These are phyloP conservation scores for Ilex aquifolium DNA, from an alignment of 257 asterid genomes.

Conservation along the genomic window DNA sequence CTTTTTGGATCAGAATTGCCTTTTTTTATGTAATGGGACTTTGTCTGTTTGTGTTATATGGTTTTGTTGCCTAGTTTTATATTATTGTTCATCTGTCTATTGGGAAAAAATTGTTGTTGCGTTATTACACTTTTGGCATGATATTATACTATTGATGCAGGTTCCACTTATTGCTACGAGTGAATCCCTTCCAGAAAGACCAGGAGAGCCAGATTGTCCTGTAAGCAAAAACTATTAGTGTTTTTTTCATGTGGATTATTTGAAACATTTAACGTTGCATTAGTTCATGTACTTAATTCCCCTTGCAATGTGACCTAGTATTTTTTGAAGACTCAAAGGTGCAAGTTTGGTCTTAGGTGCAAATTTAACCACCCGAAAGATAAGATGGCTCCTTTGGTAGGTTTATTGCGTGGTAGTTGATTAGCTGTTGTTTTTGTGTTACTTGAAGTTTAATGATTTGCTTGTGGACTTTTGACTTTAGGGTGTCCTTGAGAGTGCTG, in stretches of 20 bases:
- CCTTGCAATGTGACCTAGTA: slow-evolving; percentile 40
- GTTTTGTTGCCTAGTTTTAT: no score
- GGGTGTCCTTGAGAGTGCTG: slow-evolving; percentile 50
- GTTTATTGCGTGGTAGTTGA: slow-evolving; percentile 19
- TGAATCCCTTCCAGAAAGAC: slow-evolving; percentile 86
- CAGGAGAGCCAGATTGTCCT: slow-evolving; percentile 92
- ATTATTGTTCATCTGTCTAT: no score
- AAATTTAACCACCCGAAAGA: slow-evolving; percentile 94
- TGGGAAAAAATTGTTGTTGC: no score
- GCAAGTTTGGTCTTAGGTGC: slow-evolving; percentile 88
- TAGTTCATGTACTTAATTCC: neutral
- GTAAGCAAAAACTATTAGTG: slow-evolving; percentile 42
- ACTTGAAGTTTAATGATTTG: slow-evolving; percentile 2
- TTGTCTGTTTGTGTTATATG: no score
- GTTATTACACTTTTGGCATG: no score
- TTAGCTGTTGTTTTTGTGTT: slow-evolving; percentile 8
- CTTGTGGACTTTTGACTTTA: slow-evolving; percentile 29
- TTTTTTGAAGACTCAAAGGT: slow-evolving; percentile 83
- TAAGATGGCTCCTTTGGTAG: slow-evolving; percentile 36
- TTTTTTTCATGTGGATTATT: slow-evolving; percentile 1
- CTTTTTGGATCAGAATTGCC: no score
- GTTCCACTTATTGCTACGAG: slow-evolving; percentile 45
- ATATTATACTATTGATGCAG: slow-evolving; percentile 36
- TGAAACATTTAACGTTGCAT: neutral
- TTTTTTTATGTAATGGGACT: no score